phyloP scores from a whole-genome alignment of 805 yeast genomes.

The Candida montana region DNA sequence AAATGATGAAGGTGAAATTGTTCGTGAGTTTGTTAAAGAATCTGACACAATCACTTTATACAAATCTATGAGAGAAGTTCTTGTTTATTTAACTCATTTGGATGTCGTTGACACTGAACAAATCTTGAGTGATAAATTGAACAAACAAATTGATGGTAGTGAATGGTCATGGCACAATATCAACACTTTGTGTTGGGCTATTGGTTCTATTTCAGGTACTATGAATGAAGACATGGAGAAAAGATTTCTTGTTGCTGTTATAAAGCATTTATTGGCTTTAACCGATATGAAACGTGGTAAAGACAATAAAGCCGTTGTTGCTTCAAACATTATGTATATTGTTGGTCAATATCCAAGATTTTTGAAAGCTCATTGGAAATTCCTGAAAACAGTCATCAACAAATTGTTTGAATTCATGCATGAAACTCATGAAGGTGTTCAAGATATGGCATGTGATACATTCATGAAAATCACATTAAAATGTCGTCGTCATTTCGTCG shows the following conservation, averaged over 20 bases:
- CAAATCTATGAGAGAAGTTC: slow-evolving; percentile 91
- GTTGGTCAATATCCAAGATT: slow-evolving; percentile 99
- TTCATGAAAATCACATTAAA: slow-evolving; percentile 92
- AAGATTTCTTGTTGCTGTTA: slow-evolving; percentile 86
- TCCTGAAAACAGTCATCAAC: slow-evolving; percentile 89
- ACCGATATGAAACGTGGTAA: slow-evolving; percentile 97
- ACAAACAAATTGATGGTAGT: slow-evolving; percentile 88
- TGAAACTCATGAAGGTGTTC: slow-evolving; percentile 99
- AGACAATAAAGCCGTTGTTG: slow-evolving; percentile 97
- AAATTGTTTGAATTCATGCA: slow-evolving; percentile 98
- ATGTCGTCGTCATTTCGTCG: slow-evolving; percentile 93
- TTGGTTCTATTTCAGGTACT: slow-evolving; percentile 97
- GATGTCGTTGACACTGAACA: slow-evolving; percentile 91
- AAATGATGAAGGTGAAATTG: slow-evolving; percentile 98
- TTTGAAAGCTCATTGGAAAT: slow-evolving; percentile 96
- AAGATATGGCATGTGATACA: slow-evolving; percentile 99
- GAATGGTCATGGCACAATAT: slow-evolving; percentile 99
- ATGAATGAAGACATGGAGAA: slow-evolving; percentile 98
- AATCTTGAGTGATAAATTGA: slow-evolving; percentile 88
- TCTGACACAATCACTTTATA: slow-evolving; percentile 94
- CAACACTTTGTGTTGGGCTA: slow-evolving; percentile 98
- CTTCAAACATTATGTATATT: slow-evolving; percentile 99
- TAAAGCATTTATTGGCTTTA: slow-evolving; percentile 82
- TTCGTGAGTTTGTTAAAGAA: slow-evolving; percentile 93
- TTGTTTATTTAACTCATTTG: slow-evolving; percentile 91